These are phyloP conservation scores for Cladosporium sp. DNA, from an alignment of 2,329 filamentous ascomycete genomes.

Conservation along the genomic window DNA sequence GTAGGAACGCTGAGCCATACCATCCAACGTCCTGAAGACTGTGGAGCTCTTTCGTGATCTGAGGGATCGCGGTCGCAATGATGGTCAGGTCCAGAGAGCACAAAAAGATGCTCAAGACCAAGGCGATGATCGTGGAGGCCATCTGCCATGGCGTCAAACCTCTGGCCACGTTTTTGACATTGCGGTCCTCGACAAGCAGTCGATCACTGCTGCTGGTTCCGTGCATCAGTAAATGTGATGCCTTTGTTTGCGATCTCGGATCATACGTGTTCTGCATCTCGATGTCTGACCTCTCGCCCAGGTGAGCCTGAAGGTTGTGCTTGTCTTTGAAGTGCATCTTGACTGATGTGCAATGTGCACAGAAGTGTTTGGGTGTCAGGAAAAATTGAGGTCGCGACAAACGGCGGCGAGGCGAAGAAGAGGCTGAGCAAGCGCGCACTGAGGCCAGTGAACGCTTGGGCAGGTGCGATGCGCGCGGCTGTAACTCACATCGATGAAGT, in stretches of 20 bases:
- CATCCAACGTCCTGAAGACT: conserved; percentile 45
- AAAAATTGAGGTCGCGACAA: background rate
- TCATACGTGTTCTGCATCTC: conserved; percentile 2
- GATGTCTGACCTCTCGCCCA: background rate
- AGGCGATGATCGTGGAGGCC: conserved; percentile 2
- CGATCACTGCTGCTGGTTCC: background rate
- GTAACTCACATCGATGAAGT: background rate
- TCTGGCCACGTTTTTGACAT: background rate
- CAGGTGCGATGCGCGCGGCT: background rate
- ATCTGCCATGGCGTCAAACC: conserved; percentile 1
- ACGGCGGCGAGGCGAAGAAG: background rate
- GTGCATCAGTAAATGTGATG: background rate
- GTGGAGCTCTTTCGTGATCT: conserved; percentile 46
- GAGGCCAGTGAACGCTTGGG: background rate
- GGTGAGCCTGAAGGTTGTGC: background rate
- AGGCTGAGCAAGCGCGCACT: background rate
- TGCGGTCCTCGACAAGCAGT: background rate
- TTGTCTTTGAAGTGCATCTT: background rate
- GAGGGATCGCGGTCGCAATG: conserved; percentile 45
- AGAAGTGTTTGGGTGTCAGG: background rate
- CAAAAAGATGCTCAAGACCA: conserved; percentile 25
- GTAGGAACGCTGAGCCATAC: conserved; percentile 38
- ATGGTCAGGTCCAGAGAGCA: conserved; percentile 30
- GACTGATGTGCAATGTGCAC: background rate
- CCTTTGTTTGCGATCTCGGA: background rate